Percentiles rank a stretch among this genome's conserved stretches.
Conservation (phyloP, 345 rosid genomes). For the Euphorbia tirucalli region DNA sequence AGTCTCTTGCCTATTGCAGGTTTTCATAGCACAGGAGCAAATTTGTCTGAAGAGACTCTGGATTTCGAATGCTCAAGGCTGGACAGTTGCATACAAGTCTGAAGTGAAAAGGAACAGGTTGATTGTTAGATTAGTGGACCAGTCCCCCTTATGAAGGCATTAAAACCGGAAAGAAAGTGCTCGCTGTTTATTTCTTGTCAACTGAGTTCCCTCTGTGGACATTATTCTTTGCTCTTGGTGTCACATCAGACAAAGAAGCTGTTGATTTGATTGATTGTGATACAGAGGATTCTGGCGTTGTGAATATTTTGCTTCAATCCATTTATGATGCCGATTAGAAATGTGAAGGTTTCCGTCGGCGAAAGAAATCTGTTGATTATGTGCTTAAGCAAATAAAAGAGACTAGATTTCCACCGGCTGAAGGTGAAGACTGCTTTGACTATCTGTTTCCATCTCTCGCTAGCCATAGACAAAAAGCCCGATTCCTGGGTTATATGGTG, state of each 20-base stretch:
- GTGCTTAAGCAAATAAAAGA: conserved; percentile 36
- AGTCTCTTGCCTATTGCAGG: no score
- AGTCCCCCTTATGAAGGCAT: conserved; percentile 42
- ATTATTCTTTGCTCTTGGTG: conserved; percentile 81
- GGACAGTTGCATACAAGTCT: conserved; percentile 68
- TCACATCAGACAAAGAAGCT: conserved; percentile 67
- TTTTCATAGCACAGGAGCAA: conserved; percentile 87
- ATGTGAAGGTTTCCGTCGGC: conserved; percentile 49
- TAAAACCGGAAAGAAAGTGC: conserved; percentile 61
- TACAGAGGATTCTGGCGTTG: conserved; percentile 48
- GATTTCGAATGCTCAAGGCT: conserved; percentile 56
- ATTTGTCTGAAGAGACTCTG: conserved; percentile 72
- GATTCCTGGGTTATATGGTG: conserved; percentile 87
- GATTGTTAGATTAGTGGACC: conserved; percentile 51
- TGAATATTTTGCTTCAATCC: conserved; percentile 57
- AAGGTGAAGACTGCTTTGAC: conserved; percentile 57
- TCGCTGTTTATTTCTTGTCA: conserved; percentile 71
- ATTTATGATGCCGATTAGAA: conserved; percentile 66
- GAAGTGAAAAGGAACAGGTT: conserved; percentile 64
- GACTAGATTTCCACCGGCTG: conserved; percentile 74
- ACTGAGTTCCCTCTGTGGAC: conserved; percentile 77
- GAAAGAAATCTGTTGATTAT: conserved; percentile 39
- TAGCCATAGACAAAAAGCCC: conserved; percentile 64
- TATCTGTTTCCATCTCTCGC: conserved; percentile 68
- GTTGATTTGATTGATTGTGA: conserved; percentile 56